These are phyloP conservation scores for Capronia epimyces DNA, from an alignment of 2,329 filamentous ascomycete species.

Conservation along the genomic window DNA sequence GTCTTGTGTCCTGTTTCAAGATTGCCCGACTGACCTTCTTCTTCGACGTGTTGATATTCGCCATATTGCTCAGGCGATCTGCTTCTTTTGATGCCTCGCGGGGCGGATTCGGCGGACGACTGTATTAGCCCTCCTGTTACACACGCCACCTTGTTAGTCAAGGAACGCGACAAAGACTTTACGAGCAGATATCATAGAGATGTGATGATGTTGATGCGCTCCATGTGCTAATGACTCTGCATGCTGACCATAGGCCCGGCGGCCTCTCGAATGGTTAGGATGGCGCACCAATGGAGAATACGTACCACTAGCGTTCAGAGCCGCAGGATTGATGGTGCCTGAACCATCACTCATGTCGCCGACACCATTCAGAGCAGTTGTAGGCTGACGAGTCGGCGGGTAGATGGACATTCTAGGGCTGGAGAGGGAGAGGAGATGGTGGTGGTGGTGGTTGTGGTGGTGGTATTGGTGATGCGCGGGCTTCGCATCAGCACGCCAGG, in stretches of 20 bases:
- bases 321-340: conserved; percentile 86
- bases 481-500: conserved; percentile 25
- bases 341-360: conserved; percentile 59
- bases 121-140: conserved; percentile 37
- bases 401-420: conserved; percentile 39
- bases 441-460: conserved; percentile 9
- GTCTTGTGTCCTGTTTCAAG: no score
- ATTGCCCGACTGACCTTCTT: conserved; percentile 51
- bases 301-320: conserved; percentile 72
- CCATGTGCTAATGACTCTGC: conserved; percentile 5
- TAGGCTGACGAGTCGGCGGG: conserved; percentile 43
- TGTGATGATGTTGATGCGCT: conserved; percentile 15
- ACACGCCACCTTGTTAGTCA: conserved; percentile 34
- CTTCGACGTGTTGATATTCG: conserved; percentile 49
- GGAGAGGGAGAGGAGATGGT: conserved; percentile 11
- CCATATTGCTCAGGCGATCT: conserved; percentile 66
- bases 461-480: conserved; percentile 25
- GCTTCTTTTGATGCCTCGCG: conserved; percentile 72
- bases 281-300: conserved; percentile 14
- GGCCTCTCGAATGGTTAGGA: conserved; percentile 7
- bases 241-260: conserved; percentile 7
- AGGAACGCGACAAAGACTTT: conserved; percentile 14
- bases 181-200: conserved; percentile 11
- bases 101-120: conserved; percentile 39
- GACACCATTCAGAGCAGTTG: conserved; percentile 61